Evolutionary conservation across 225 moss, liverwort and hornwort species (phyloP).

Genomic region (Antitrichia curtipendula): DNA sequence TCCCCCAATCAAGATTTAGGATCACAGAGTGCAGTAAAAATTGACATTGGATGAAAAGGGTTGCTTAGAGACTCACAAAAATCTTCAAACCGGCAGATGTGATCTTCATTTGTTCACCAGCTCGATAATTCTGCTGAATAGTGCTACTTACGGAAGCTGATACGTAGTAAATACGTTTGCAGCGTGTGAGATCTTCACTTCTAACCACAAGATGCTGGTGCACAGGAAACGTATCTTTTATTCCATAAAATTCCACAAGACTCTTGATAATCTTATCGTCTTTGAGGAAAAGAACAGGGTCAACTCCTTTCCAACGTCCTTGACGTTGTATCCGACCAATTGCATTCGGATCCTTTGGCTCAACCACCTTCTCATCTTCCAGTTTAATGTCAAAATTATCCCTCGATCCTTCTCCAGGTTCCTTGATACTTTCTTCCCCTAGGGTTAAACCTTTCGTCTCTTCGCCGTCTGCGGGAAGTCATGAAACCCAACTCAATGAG

Average conservation of each 20-base stretch:
- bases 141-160: conserved; percentile 47
- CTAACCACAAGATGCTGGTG: conserved; percentile 67
- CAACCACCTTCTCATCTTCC: conserved; percentile 2
- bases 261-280: conserved; percentile 65
- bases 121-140: conserved; percentile 42
- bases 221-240: conserved; percentile 59
- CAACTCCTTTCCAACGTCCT: conserved; percentile 91
- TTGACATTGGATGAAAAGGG: not conserved
- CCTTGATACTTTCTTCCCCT: not conserved
- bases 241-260: conserved; percentile 64
- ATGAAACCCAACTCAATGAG: not conserved
- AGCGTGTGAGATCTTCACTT: conserved; percentile 69
- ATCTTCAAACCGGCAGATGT: conserved; percentile 86
- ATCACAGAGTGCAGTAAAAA: not conserved
- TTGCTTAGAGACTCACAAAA: conserved; percentile 44
- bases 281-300: conserved; percentile 71
- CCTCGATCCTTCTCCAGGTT: not conserved
- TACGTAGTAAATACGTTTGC: conserved; percentile 84
- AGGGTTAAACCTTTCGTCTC: not conserved
- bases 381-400: not conserved
- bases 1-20: not conserved
- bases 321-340: conserved; percentile 55
- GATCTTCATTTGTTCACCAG: conserved; percentile 74
- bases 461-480: not conserved
- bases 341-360: conserved; percentile 3